Conservation (phyloP, 352 stramenopile genomes). For the Peronospora farinosa region DNA sequence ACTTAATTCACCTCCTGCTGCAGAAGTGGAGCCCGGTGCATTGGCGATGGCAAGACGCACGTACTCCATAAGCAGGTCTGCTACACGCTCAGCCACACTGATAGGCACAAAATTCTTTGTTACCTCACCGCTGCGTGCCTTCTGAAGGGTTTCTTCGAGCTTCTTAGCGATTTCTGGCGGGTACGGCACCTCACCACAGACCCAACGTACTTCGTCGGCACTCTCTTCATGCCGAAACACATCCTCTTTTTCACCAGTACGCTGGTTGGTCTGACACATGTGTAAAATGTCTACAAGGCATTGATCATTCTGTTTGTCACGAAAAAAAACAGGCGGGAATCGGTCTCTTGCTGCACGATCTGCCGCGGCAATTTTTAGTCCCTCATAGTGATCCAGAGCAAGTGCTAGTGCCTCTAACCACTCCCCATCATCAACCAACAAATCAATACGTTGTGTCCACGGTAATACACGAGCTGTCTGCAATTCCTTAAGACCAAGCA, state of each 20-base stretch:
- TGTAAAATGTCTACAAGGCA: conserved; percentile 86
- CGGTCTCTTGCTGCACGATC: conserved; percentile 77
- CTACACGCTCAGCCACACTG: conserved; percentile 82
- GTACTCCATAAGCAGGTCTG: conserved; percentile 87
- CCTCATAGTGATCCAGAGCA: conserved; percentile 94
- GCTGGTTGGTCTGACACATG: conserved; percentile 87
- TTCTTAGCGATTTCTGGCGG: conserved; percentile 72
- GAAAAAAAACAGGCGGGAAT: conserved; percentile 86
- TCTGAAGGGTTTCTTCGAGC: conserved; percentile 81
- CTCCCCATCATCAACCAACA: conserved; percentile 92
- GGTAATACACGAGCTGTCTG: conserved; percentile 87
- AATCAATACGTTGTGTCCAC: conserved; percentile 90
- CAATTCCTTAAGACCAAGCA: conserved; percentile 91
- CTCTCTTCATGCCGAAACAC: conserved; percentile 82
- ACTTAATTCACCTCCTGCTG: conserved; percentile 31
- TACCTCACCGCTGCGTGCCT: conserved; percentile 68
- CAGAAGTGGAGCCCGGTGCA: conserved; percentile 40
- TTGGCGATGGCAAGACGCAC: conserved; percentile 84
- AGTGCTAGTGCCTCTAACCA: conserved; percentile 95
- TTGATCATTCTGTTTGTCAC: conserved; percentile 84
- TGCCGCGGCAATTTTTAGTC: conserved; percentile 71
- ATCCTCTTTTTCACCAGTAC: conserved; percentile 82
- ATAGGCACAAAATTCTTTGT: conserved; percentile 88
- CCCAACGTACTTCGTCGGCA: conserved; percentile 78
- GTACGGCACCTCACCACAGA: conserved; percentile 76